Evolutionary conservation across 805 yeast species (phyloP), one percentile per base, ranked within the genome.

Genomic region (Candida railenensis): DNA sequence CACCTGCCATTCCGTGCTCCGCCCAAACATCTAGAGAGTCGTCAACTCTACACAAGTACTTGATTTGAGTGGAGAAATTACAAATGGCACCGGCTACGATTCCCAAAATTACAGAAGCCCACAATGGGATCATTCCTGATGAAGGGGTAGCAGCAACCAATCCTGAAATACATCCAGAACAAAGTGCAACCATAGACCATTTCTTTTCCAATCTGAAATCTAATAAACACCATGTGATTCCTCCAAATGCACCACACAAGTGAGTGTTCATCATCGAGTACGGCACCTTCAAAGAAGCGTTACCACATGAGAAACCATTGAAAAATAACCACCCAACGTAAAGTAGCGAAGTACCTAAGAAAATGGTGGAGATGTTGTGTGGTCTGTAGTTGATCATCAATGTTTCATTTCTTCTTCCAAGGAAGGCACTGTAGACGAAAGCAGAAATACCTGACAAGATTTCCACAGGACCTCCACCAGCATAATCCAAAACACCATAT

Each of bases 391-490:
- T 90, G 58, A 88, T 82, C 78, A 89, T 78, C 48, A 86, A 74
- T 69, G 94, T 74, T 74, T 84, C 74, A 48, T 74, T 77, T 65
- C 97, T 77, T 56, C 87, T 80, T 8, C 97, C 96, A 45, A 88
- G 67, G 52, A 86, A 85, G 47, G 81, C 82, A n/a, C 90, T 82
- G 55, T 85, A 85, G 3, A 88, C 96, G 56, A 92, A 83, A 1
- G 96, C 97, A 32, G 89, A 87, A 20, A 90, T 86, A 50, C 98
- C 98, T 20, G 95, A 84, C 25, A 88, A 77, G 47, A 94, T 89
- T 65, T 92, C 98, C 22, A 92, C 97, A 0, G 97, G 96, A 0
- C 97, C 97, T 47, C 98, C 98, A 25, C 99, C 99, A 20, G 99
- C 99, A 65, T 88, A 92, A 64, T 92, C 99, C 43, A 92, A 73